Percentiles rank a stretch among this genome's conserved stretches.
Conservation (phyloP, 1,139 yeast genomes). For the Sugiyamaella pinicola region DNA sequence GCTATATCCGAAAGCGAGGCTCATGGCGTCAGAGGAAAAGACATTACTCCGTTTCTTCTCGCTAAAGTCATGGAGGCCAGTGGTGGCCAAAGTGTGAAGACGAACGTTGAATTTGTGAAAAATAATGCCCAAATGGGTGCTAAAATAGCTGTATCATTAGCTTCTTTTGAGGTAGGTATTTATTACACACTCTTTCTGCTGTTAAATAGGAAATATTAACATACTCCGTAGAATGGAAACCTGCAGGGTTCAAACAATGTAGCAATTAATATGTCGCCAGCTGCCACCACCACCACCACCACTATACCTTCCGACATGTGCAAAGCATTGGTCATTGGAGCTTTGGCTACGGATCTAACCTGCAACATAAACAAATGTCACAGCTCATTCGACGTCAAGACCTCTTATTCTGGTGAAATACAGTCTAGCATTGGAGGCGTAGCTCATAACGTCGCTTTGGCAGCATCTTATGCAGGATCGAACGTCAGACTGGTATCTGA, state of each 20-base stretch:
- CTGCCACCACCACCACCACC: neutral
- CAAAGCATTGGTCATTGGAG: constrained; percentile 59
- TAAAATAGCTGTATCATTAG: constrained; percentile 60
- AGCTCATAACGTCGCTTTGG: constrained; percentile 73
- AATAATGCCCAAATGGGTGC: constrained; percentile 75
- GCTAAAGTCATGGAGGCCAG: constrained; percentile 66
- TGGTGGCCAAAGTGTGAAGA: constrained; percentile 65
- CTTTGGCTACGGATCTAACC: constrained; percentile 75
- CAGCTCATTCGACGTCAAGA: constrained; percentile 38
- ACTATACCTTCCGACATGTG: constrained; percentile 5
- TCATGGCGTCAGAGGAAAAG: constrained; percentile 65
- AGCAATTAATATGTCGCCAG: neutral
- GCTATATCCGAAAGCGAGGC: constrained; percentile 62
- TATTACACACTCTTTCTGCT: neutral
- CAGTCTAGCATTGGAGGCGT: constrained; percentile 76
- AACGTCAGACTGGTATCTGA: constrained; percentile 49
- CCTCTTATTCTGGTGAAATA: constrained; percentile 74
- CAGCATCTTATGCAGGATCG: constrained; percentile 43
- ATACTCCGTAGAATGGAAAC: neutral
- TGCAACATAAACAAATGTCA: constrained; percentile 38
- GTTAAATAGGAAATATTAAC: neutral
- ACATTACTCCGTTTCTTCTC: constrained; percentile 76
- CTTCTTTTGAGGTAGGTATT: constrained; percentile 43
- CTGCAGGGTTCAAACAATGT: neutral
- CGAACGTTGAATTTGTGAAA: constrained; percentile 74